These are phyloP conservation scores for Carex pumila DNA, from an alignment of 176 grass and related monocot species.

Conservation along the genomic window DNA sequence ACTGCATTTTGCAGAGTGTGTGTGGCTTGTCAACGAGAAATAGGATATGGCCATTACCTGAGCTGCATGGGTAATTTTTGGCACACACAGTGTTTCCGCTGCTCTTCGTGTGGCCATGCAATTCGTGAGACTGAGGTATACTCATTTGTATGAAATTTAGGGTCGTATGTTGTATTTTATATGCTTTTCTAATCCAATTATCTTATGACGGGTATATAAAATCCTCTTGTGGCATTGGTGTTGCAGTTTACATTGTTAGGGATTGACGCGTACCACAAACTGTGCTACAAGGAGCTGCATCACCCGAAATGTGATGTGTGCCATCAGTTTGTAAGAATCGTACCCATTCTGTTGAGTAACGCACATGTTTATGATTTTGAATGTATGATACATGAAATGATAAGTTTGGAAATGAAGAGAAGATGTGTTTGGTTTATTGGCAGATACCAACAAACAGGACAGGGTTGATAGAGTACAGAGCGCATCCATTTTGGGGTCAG, in stretches of 20 bases:
- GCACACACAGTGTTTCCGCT: slow-evolving; percentile 86
- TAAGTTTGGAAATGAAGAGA: background rate
- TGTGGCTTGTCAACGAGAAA: slow-evolving; percentile 74
- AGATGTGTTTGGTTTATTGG: slow-evolving; percentile 1
- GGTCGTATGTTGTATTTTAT: background rate
- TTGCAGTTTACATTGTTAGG: slow-evolving; percentile 83
- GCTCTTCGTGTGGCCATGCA: slow-evolving; percentile 45
- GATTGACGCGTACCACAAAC: slow-evolving; percentile 66
- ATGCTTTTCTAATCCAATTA: background rate
- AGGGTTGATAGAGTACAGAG: slow-evolving; percentile 76
- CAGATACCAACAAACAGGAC: slow-evolving; percentile 72
- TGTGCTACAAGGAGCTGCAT: slow-evolving; percentile 90
- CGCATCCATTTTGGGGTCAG: slow-evolving; percentile 84
- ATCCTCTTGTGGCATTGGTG: slow-evolving; percentile 8
- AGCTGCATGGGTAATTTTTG: slow-evolving; percentile 95
- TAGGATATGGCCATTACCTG: slow-evolving; percentile 90
- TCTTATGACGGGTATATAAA: background rate
- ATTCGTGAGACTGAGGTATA: slow-evolving; percentile 79
- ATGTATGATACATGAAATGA: background rate
- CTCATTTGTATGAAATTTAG: background rate
- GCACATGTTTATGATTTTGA: background rate
- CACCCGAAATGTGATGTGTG: slow-evolving; percentile 98
- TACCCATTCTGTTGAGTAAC: background rate
- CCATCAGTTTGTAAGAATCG: slow-evolving; percentile 83
- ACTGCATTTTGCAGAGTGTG: slow-evolving; percentile 47